phyloP scores from a whole-genome alignment of 176 grass and related monocot genomes.

The Dactylis glomerata region DNA sequence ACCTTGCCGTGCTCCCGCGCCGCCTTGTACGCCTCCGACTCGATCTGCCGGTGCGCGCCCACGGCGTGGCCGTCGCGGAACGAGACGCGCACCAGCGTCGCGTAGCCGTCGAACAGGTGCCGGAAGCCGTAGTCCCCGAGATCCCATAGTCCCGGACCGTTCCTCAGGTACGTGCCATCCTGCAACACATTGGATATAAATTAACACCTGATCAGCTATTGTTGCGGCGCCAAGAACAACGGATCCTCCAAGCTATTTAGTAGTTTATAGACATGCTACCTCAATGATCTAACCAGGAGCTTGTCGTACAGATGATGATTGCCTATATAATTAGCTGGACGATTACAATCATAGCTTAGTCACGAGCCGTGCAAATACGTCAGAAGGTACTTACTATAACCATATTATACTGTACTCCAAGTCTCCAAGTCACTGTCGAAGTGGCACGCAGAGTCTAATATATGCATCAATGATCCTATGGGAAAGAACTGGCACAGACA shows the following conservation, averaged over 20 bases:
- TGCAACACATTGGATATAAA: slow-evolving; percentile 18
- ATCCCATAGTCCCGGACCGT: slow-evolving; percentile 91
- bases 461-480: neutral
- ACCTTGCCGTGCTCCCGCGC: slow-evolving; percentile 64
- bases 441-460: slow-evolving; percentile 12
- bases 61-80: slow-evolving; percentile 54
- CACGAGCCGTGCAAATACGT: neutral
- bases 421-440: slow-evolving; percentile 16
- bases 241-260: neutral
- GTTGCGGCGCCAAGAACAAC: neutral
- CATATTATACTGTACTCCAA: slow-evolving; percentile 11
- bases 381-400: neutral
- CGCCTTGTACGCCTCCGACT: slow-evolving; percentile 93
- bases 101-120: slow-evolving; percentile 98
- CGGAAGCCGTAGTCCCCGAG: slow-evolving; percentile 86
- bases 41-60: slow-evolving; percentile 82
- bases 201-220: neutral
- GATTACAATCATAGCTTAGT: slow-evolving; percentile 5
- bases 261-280: neutral
- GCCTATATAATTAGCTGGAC: neutral
- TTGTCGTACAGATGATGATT: neutral
- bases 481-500: neutral
- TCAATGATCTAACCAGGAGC: neutral
- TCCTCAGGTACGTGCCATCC: slow-evolving; percentile 95
- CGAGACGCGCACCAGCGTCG: slow-evolving; percentile 82